Evolutionary conservation across 371 early-diverging fungal species (phyloP).

Genomic region (Mortierella sp.): DNA sequence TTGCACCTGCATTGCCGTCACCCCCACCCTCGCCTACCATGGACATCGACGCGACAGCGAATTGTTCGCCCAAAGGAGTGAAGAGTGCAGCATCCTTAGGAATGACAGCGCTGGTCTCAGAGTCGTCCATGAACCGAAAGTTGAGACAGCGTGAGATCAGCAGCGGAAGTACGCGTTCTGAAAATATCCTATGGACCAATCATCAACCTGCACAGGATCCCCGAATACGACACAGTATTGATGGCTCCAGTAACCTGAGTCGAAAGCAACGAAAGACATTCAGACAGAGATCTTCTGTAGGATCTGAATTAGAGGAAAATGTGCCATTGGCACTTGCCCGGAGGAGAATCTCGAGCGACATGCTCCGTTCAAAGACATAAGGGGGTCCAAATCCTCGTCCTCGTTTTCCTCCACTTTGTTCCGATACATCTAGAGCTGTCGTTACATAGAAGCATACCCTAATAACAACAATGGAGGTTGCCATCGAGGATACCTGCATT

Average conservation of each 20-base stretch:
- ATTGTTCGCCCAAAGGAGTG: neutral
- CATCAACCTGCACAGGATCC: neutral
- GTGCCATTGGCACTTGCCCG: slow-evolving; percentile 40
- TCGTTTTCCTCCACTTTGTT: too few relatives aligned
- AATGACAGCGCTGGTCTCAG: neutral
- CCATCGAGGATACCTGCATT: too few relatives aligned
- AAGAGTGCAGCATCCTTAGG: neutral
- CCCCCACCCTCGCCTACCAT: slow-evolving; percentile 36
- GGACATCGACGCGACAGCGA: neutral
- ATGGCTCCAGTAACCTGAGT: slow-evolving; percentile 3
- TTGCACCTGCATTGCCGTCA: slow-evolving; percentile 18
- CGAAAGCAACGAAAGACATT: slow-evolving; percentile 1
- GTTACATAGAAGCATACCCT: too few relatives aligned
- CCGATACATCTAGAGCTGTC: too few relatives aligned
- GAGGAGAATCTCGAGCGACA: slow-evolving; percentile 26
- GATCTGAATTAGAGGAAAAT: slow-evolving; percentile 28
- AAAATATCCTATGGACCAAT: slow-evolving; percentile 5
- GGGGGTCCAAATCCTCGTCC: too few relatives aligned
- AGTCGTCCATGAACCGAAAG: too few relatives aligned
- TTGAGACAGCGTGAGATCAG: neutral
- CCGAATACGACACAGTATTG: slow-evolving; percentile 11
- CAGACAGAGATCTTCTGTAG: neutral
- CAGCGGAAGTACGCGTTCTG: neutral
- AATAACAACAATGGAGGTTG: too few relatives aligned
- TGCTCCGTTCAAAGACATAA: slow-evolving; percentile 8